These are phyloP conservation scores for Emericellopsis atlantica DNA, from an alignment of 2,329 filamentous ascomycete genomes.

Conservation along the genomic window DNA sequence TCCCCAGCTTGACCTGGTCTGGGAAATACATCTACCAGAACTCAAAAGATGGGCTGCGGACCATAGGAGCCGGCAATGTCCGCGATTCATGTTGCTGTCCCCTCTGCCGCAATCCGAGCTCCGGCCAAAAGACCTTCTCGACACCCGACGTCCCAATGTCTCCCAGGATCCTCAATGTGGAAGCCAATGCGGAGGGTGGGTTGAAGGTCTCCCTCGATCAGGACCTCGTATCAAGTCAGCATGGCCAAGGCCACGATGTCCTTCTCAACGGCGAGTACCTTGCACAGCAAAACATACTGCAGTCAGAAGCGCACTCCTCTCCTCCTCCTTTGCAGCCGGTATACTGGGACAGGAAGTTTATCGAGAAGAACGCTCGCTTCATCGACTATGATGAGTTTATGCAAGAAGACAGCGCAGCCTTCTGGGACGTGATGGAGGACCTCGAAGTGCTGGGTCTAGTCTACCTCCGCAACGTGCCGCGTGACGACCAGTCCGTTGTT, in stretches of 20 bases:
- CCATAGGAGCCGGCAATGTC: slow-evolving; percentile 13
- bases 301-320: too few species aligned
- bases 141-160: slow-evolving; percentile 24
- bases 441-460: slow-evolving; percentile 60
- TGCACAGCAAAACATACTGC: too few species aligned
- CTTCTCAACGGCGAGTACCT: not conserved
- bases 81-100: slow-evolving; percentile 43
- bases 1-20: too few species aligned
- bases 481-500: slow-evolving; percentile 51
- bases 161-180: slow-evolving; percentile 18
- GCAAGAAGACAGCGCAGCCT: slow-evolving; percentile 32
- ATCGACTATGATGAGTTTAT: slow-evolving; percentile 65
- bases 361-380: slow-evolving; percentile 31
- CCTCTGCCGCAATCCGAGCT: slow-evolving; percentile 40
- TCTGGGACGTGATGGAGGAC: slow-evolving; percentile 49
- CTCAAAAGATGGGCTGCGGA: slow-evolving; percentile 1
- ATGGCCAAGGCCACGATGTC: slow-evolving; percentile 15
- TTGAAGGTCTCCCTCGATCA: slow-evolving; percentile 48
- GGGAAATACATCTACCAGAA: too few species aligned
- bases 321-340: slow-evolving; percentile 4
- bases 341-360: slow-evolving; percentile 24
- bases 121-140: slow-evolving; percentile 43
- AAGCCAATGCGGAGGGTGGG: slow-evolving; percentile 18
- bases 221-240: slow-evolving; percentile 19
- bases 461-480: slow-evolving; percentile 64